Evolutionary conservation across 1,139 yeast species (phyloP).

Genomic region (Sugiyamaella castrensis): DNA sequence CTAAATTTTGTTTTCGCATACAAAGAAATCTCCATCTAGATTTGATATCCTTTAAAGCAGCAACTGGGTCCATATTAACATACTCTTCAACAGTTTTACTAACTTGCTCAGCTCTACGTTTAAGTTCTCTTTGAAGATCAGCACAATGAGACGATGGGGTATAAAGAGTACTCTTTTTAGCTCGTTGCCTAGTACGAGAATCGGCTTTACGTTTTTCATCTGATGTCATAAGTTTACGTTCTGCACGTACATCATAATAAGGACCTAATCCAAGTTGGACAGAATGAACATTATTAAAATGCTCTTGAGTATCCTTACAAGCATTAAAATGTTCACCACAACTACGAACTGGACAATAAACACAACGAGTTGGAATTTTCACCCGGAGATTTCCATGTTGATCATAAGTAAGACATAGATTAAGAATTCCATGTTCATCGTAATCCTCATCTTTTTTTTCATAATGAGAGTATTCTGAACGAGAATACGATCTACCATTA

Average conservation of each 20-base stretch:
- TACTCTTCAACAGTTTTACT: slow-evolving; percentile 6
- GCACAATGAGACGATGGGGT: slow-evolving; percentile 8
- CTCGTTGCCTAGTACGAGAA: slow-evolving; percentile 7
- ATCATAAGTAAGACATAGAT: slow-evolving; percentile 9
- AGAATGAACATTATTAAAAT: slow-evolving; percentile 6
- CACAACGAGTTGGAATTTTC: slow-evolving; percentile 12
- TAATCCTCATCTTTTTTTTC: slow-evolving; percentile 4
- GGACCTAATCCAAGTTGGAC: slow-evolving; percentile 7
- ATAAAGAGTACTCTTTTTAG: slow-evolving; percentile 7
- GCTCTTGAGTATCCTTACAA: slow-evolving; percentile 3
- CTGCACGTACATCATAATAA: slow-evolving; percentile 10
- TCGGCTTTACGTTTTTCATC: slow-evolving; percentile 11
- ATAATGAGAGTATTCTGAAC: slow-evolving; percentile 9
- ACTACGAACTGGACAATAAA: slow-evolving; percentile 7
- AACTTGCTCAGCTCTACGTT: slow-evolving; percentile 5
- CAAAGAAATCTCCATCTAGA: slow-evolving; percentile 12
- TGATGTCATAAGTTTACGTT: slow-evolving; percentile 6
- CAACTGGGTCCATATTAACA: background rate
- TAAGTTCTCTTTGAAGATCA: slow-evolving; percentile 8
- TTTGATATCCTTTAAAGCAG: slow-evolving; percentile 5
- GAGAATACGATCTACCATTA: slow-evolving; percentile 9
- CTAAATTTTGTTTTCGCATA: slow-evolving; percentile 10
- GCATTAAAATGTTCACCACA: slow-evolving; percentile 8
- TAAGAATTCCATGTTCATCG: slow-evolving; percentile 6
- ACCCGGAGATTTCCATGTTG: slow-evolving; percentile 9